Percentiles rank a stretch among this genome's conserved stretches.
Conservation (phyloP, 768 basidiomycete genomes). For the Leccinum subgranulosum region DNA sequence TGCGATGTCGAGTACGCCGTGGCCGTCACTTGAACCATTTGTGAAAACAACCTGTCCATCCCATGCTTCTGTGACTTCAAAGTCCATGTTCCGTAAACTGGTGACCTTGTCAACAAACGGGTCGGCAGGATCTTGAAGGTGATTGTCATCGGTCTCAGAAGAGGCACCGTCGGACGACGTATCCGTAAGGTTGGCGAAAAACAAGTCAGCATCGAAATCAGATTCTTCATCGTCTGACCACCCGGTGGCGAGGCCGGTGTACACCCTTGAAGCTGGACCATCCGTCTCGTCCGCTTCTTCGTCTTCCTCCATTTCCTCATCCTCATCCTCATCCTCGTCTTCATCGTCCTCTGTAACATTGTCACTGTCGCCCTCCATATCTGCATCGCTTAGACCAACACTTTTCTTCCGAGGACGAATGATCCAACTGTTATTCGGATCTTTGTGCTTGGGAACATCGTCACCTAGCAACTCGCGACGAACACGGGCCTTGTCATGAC, state of each 20-base stretch:
- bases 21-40: conserved; percentile 52
- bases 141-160: conserved; percentile 44
- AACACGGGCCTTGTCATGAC: conserved; percentile 49
- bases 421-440: conserved; percentile 57
- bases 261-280: conserved; percentile 39
- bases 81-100: conserved; percentile 37
- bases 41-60: conserved; percentile 75
- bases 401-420: conserved; percentile 69
- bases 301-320: conserved; percentile 35
- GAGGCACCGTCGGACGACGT: conserved; percentile 37
- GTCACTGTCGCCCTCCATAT: conserved; percentile 61
- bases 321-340: conserved; percentile 37
- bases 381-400: conserved; percentile 59
- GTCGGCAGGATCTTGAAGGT: conserved; percentile 37
- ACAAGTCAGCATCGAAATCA: conserved; percentile 78
- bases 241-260: conserved; percentile 65
- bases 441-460: conserved; percentile 41
- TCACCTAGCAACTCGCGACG: conserved; percentile 60
- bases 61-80: conserved; percentile 71
- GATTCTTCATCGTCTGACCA: conserved; percentile 82
- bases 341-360: conserved; percentile 60
- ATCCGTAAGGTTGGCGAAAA: conserved; percentile 77
- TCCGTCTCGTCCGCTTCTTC: conserved; percentile 48
- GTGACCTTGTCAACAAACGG: conserved; percentile 25
- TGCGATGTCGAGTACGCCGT: conserved; percentile 59